phyloP scores from a whole-genome alignment of 2,329 filamentous ascomycete species.

The Xylaria sp. region DNA sequence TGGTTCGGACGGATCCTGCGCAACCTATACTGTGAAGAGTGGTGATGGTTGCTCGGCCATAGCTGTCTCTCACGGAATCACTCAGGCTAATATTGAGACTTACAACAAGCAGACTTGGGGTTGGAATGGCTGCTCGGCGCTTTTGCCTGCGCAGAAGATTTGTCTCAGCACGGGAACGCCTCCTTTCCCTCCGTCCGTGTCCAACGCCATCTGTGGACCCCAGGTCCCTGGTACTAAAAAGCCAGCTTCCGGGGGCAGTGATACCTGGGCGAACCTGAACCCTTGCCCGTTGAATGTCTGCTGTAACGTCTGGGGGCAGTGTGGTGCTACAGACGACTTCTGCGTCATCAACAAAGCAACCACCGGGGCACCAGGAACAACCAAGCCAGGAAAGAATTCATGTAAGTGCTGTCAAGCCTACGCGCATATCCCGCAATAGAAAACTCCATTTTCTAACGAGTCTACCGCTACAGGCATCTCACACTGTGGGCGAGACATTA shows the following conservation, averaged over 20 bases:
- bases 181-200: not conserved
- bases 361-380: slow-evolving; percentile 21
- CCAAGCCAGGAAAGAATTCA: not conserved
- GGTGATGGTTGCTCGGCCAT: slow-evolving; percentile 52
- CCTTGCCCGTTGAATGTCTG: slow-evolving; percentile 28
- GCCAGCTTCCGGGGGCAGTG: not conserved
- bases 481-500: not conserved
- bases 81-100: slow-evolving; percentile 30
- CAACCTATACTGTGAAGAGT: slow-evolving; percentile 47
- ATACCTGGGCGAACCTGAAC: not conserved
- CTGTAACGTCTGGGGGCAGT: slow-evolving; percentile 26
- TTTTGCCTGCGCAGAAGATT: slow-evolving; percentile 37
- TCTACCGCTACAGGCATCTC: not conserved
- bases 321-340: slow-evolving; percentile 42
- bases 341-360: not conserved
- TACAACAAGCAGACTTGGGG: slow-evolving; percentile 36
- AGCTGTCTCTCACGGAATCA: slow-evolving; percentile 40
- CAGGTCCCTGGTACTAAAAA: not conserved
- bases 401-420: no score
- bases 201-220: not conserved
- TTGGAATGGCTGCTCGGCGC: slow-evolving; percentile 33
- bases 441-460: no score
- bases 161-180: slow-evolving; percentile 41
- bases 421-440: no score
- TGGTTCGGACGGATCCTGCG: slow-evolving; percentile 52